A percentile compares a stretch with the other conserved stretches of the same genome.
Evolutionary conservation across 2,329 filamentous ascomycete genomes (phyloP).

Genomic region (Teratosphaeria nubilosa): DNA sequence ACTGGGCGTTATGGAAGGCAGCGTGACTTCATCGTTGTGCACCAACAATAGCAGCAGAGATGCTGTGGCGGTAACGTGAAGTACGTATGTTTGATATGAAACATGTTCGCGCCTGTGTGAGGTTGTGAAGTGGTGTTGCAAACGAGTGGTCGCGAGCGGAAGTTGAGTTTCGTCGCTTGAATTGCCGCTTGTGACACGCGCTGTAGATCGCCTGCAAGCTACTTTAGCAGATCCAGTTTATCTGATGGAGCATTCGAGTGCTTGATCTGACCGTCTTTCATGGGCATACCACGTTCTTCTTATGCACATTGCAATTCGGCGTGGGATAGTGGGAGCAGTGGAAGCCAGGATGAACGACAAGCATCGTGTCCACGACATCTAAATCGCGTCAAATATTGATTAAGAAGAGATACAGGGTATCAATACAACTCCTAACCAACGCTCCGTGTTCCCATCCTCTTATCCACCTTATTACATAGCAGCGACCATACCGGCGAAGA

Average conservation of each 20-base stretch:
- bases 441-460: neutral
- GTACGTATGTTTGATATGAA: conserved; percentile 8
- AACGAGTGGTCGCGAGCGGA: conserved; percentile 8
- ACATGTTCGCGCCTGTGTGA: conserved; percentile 12
- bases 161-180: neutral
- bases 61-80: conserved; percentile 9
- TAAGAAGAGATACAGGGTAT: neutral
- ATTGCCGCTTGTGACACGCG: neutral
- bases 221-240: neutral
- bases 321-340: neutral
- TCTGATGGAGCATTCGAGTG: neutral
- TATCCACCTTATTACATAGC: conserved; percentile 2
- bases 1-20: neutral
- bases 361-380: neutral
- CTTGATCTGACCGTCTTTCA: neutral
- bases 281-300: neutral
- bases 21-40: conserved; percentile 4
- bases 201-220: neutral
- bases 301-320: neutral
- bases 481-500: conserved; percentile 7
- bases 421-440: neutral
- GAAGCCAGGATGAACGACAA: neutral
- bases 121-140: conserved; percentile 1
- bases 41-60: conserved; percentile 12
- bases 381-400: neutral